phyloP scores from a whole-genome alignment of 257 asterid species.

The Scutellaria minor region DNA sequence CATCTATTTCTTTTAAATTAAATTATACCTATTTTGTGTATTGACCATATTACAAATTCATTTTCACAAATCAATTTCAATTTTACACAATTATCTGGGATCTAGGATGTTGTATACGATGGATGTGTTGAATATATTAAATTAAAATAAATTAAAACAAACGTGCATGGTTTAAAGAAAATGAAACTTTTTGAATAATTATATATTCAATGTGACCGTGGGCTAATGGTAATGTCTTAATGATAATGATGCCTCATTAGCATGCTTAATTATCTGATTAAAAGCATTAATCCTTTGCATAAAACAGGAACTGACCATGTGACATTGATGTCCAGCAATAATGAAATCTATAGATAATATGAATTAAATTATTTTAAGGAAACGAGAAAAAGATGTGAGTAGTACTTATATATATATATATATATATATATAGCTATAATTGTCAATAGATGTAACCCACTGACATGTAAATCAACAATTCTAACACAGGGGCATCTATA shows the following conservation, averaged over 20 bases:
- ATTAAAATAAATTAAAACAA: neutral
- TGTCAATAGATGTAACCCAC: slow-evolving; percentile 47
- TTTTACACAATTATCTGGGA: neutral
- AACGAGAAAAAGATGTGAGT: slow-evolving; percentile 36
- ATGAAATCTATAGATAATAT: neutral
- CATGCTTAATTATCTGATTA: slow-evolving; percentile 16
- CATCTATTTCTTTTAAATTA: slow-evolving; percentile 25
- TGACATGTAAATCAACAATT: slow-evolving; percentile 35
- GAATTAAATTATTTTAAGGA: slow-evolving; percentile 30
- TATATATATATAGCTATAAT: slow-evolving; percentile 31
- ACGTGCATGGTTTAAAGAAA: neutral
- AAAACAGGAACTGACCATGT: slow-evolving; percentile 13
- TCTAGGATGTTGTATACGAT: slow-evolving; percentile 10
- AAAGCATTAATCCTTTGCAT: slow-evolving; percentile 22
- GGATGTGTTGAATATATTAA: neutral
- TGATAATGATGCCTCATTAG: slow-evolving; percentile 43
- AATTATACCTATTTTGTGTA: neutral
- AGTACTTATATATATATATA: slow-evolving; percentile 3
- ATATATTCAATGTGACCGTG: slow-evolving; percentile 23
- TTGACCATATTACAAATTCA: no score
- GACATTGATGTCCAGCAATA: slow-evolving; percentile 32
- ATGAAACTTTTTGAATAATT: neutral
- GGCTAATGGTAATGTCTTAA: slow-evolving; percentile 21
- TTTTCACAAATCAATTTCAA: no score
- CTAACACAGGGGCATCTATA: slow-evolving; percentile 10